Percentiles rank a stretch among this genome's conserved stretches.
These are phyloP conservation scores for Wickerhamiella vanderwaltii DNA, from an alignment of 805 yeast genomes.

Conservation along the genomic window DNA sequence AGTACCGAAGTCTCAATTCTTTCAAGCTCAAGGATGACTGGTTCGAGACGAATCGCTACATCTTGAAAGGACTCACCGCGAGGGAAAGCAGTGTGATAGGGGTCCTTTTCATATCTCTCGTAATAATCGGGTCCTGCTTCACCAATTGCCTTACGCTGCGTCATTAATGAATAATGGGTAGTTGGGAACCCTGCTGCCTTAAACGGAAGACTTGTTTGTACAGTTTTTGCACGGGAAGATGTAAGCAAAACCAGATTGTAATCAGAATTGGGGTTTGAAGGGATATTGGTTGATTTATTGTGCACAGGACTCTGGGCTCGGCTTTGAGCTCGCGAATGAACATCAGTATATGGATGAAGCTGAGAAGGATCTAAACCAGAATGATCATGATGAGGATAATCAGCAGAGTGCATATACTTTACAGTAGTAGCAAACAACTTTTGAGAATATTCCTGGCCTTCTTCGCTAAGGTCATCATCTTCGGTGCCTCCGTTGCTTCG, in stretches of 20 bases:
- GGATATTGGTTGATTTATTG: background rate
- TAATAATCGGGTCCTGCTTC: background rate
- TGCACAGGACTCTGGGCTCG: slow-evolving; percentile 6
- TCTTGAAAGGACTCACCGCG: slow-evolving; percentile 95
- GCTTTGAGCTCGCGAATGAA: slow-evolving; percentile 2
- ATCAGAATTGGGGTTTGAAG: background rate
- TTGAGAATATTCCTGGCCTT: slow-evolving; percentile 56
- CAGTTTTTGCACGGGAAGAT: slow-evolving; percentile 74
- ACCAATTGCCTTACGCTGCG: slow-evolving; percentile 69
- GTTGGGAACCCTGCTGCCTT: slow-evolving; percentile 48
- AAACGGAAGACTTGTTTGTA: slow-evolving; percentile 65
- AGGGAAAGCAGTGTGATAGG: slow-evolving; percentile 85
- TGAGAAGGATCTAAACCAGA: slow-evolving; percentile 6
- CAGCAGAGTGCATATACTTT: slow-evolving; percentile 24
- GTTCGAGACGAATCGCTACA: slow-evolving; percentile 86
- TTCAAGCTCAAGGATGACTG: slow-evolving; percentile 85
- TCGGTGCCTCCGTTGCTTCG: slow-evolving; percentile 37
- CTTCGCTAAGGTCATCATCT: slow-evolving; percentile 74
- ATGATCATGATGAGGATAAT: slow-evolving; percentile 11
- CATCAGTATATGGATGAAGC: slow-evolving; percentile 1
- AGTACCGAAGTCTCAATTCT: slow-evolving; percentile 69
- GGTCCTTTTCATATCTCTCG: slow-evolving; percentile 45
- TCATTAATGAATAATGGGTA: slow-evolving; percentile 67
- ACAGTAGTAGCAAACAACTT: slow-evolving; percentile 48
- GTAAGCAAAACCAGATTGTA: slow-evolving; percentile 73